Conservation (phyloP, 1,284 basidiomycete species). For the Ustilago curta region DNA sequence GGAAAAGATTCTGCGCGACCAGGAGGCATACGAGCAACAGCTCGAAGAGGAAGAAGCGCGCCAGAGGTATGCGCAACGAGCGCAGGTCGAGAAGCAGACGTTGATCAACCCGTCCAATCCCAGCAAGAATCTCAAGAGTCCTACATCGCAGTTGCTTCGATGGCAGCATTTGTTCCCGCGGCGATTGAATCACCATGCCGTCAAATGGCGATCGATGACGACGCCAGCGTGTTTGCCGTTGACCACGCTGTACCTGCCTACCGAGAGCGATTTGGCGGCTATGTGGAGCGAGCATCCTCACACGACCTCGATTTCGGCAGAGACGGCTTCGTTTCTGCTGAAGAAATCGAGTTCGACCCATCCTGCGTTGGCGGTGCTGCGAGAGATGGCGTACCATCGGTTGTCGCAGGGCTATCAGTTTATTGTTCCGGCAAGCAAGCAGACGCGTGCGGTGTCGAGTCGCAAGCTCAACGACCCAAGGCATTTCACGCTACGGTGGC, state of each 20-base stretch:
- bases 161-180: constrained; percentile 88
- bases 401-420: constrained; percentile 98
- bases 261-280: constrained; percentile 57
- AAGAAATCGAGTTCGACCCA: constrained; percentile 74
- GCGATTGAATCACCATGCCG: constrained; percentile 81
- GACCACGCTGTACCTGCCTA: constrained; percentile 78
- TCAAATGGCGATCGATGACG: constrained; percentile 89
- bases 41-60: constrained; percentile 61
- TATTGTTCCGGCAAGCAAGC: constrained; percentile 71
- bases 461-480: constrained; percentile 49
- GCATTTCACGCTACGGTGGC: constrained; percentile 58
- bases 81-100: constrained; percentile 65
- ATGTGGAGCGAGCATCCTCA: constrained; percentile 68
- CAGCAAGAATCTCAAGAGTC: constrained; percentile 47
- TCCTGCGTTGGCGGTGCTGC: constrained; percentile 80
- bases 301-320: constrained; percentile 62
- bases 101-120: constrained; percentile 67
- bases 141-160: constrained; percentile 55
- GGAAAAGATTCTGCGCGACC: constrained; percentile 52
- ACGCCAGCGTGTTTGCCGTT: constrained; percentile 81
- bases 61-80: constrained; percentile 56
- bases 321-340: constrained; percentile 65
- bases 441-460: constrained; percentile 34
- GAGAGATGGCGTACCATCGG: constrained; percentile 91
- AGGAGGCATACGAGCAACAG: constrained; percentile 59